These are phyloP conservation scores for Yarrowia hollandica DNA, from an alignment of 805 yeast genomes.

Conservation along the genomic window DNA sequence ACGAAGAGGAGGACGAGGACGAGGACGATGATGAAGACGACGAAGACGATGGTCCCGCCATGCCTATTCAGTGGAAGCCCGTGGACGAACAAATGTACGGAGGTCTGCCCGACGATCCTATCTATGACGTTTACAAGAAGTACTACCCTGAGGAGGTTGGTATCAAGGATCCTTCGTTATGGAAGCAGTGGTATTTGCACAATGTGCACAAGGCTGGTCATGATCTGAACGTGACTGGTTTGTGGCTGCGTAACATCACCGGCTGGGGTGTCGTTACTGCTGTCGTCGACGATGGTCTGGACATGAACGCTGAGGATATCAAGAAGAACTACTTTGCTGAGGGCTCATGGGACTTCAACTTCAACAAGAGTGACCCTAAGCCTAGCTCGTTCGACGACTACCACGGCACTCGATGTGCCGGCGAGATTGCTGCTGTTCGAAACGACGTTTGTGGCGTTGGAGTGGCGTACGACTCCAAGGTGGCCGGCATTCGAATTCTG, in stretches of 20 bases:
- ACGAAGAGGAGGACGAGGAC: background rate
- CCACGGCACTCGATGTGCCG: conserved; percentile 98
- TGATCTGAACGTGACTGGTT: conserved; percentile 82
- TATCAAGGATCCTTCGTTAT: conserved; percentile 82
- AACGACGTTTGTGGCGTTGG: conserved; percentile 95
- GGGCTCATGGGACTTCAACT: conserved; percentile 95
- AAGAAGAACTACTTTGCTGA: conserved; percentile 55
- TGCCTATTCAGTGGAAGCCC: conserved; percentile 20
- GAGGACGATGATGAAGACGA: conserved; percentile 5
- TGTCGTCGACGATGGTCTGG: conserved; percentile 92
- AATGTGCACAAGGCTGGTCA: conserved; percentile 72
- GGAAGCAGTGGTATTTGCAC: conserved; percentile 87
- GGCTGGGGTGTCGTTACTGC: conserved; percentile 86
- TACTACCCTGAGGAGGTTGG: conserved; percentile 48
- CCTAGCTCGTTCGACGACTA: conserved; percentile 81
- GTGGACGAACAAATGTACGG: conserved; percentile 2
- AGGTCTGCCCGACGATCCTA: background rate
- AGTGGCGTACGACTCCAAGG: conserved; percentile 84
- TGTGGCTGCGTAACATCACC: conserved; percentile 79
- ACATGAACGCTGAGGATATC: conserved; percentile 74
- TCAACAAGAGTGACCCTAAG: conserved; percentile 68
- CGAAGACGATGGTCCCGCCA: background rate
- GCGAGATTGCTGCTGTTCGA: conserved; percentile 84
- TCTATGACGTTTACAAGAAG: conserved; percentile 2
- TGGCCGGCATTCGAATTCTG: conserved; percentile 85